phyloP scores from a whole-genome alignment of 345 rosid species.

The Arabis hirsuta region DNA sequence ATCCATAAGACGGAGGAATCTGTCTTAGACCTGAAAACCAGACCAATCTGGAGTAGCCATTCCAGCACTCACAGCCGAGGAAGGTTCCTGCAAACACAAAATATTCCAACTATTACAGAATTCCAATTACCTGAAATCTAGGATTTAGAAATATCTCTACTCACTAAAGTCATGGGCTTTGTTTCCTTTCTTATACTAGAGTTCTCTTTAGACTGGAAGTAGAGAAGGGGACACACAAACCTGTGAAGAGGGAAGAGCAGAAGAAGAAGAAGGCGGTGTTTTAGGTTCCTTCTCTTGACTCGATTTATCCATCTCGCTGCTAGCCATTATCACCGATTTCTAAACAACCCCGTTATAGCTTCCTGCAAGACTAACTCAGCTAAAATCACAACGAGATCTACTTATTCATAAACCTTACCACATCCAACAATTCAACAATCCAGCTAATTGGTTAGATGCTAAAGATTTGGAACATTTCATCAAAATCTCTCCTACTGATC shows the following conservation, averaged over 20 bases:
- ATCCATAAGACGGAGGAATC: conserved; percentile 12
- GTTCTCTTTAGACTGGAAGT: not conserved
- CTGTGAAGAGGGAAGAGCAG: conserved; percentile 68
- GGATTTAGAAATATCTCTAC: not conserved
- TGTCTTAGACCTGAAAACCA: conserved; percentile 80
- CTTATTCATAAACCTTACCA: not conserved
- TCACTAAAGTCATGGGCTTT: conserved; percentile 15
- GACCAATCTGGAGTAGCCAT: conserved; percentile 89
- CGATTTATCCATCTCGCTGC: conserved; percentile 69
- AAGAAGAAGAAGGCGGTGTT: conserved; percentile 52
- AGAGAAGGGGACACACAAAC: conserved; percentile 44
- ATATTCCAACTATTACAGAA: conserved; percentile 26
- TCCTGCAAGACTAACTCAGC: conserved; percentile 48
- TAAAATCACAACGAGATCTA: conserved; percentile 32
- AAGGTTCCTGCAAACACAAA: conserved; percentile 65
- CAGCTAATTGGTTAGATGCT: not conserved
- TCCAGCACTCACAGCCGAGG: conserved; percentile 60
- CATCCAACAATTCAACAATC: conserved; percentile 13
- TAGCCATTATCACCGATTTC: conserved; percentile 56
- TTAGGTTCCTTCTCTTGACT: conserved; percentile 76
- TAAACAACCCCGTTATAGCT: conserved; percentile 47
- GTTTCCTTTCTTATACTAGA: not conserved
- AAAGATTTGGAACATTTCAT: not conserved
- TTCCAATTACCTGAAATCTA: conserved; percentile 15
- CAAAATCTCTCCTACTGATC: conserved; percentile 13